Percentiles rank a stretch among this genome's conserved stretches.
These are phyloP conservation scores for Leccinum uliginosum DNA, from an alignment of 768 basidiomycete species.

Conservation along the genomic window DNA sequence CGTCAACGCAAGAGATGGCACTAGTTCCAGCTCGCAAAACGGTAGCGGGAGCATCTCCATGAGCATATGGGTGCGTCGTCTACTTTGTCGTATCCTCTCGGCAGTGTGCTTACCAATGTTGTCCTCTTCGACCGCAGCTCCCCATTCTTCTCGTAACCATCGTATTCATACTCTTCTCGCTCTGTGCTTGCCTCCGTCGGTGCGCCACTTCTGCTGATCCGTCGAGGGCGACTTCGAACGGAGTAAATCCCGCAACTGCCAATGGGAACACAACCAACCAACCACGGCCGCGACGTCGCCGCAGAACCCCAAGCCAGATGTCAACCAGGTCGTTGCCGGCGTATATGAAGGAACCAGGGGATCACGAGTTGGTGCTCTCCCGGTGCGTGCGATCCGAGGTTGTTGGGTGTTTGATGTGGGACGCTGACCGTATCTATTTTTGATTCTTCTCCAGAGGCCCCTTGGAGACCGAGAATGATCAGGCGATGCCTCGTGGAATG, in stretches of 20 bases:
- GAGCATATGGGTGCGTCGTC: slow-evolving; percentile 25
- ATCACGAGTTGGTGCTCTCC: slow-evolving; percentile 71
- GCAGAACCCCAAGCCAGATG: slow-evolving; percentile 74
- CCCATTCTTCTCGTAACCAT: slow-evolving; percentile 26
- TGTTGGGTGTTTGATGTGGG: not conserved
- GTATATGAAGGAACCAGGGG: slow-evolving; percentile 83
- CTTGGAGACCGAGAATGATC: slow-evolving; percentile 22
- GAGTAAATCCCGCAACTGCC: not conserved
- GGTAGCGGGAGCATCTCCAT: slow-evolving; percentile 8
- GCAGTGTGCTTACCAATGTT: not conserved
- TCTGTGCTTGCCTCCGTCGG: slow-evolving; percentile 23
- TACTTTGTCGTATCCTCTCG: not conserved
- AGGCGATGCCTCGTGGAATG: slow-evolving; percentile 8
- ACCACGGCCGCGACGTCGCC: slow-evolving; percentile 24
- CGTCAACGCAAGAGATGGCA: not conserved
- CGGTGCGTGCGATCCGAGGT: slow-evolving; percentile 30
- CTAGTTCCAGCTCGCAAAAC: not conserved
- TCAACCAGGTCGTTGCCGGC: slow-evolving; percentile 73
- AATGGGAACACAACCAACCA: slow-evolving; percentile 11
- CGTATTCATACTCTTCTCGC: slow-evolving; percentile 17
- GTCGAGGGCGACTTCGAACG: not conserved
- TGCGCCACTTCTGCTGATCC: not conserved
- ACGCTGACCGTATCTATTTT: not conserved
- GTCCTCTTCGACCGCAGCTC: slow-evolving; percentile 12
- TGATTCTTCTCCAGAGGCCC: slow-evolving; percentile 20